These are phyloP conservation scores for Lactarius indigo DNA, from an alignment of 768 basidiomycete genomes.

Conservation along the genomic window DNA sequence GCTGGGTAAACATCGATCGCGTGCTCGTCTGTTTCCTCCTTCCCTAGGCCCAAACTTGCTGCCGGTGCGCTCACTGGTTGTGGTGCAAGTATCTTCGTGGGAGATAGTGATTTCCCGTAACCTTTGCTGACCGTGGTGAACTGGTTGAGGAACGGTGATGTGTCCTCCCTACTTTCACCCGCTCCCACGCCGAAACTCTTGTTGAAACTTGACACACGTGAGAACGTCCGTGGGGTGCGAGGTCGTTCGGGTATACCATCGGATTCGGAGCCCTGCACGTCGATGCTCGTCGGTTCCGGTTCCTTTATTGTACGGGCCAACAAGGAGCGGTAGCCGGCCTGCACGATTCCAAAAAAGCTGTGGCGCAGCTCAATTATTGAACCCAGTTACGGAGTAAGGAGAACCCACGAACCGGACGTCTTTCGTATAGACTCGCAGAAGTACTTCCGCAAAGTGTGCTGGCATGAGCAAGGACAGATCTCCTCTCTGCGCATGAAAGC, in stretches of 20 bases:
- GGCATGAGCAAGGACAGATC: constrained; percentile 69
- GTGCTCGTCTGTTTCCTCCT: not conserved
- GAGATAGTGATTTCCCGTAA: constrained; percentile 16
- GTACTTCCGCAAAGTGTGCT: constrained; percentile 60
- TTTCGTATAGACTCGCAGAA: constrained; percentile 67
- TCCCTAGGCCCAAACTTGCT: not conserved
- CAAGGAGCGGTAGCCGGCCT: constrained; percentile 59
- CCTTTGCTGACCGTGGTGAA: constrained; percentile 16
- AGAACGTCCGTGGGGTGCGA: constrained; percentile 16
- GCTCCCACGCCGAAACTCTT: constrained; percentile 16
- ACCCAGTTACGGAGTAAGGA: not conserved
- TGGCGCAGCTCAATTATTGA: not conserved
- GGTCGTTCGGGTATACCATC: constrained; percentile 15
- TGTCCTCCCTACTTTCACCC: constrained; percentile 7
- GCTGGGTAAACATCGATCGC: not conserved
- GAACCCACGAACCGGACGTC: constrained; percentile 39
- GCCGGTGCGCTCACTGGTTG: not conserved
- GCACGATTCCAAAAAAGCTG: constrained; percentile 58
- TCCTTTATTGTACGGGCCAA: constrained; percentile 22
- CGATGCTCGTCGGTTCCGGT: constrained; percentile 15
- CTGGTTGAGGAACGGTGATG: constrained; percentile 15
- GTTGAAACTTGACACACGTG: constrained; percentile 19
- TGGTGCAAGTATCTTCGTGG: not conserved
- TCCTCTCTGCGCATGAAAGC: constrained; percentile 44
- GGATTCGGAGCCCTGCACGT: constrained; percentile 17